phyloP scores from a whole-genome alignment of 192 early-diverging fungal genomes.

The Gaertneriomyces semiglobifer region DNA sequence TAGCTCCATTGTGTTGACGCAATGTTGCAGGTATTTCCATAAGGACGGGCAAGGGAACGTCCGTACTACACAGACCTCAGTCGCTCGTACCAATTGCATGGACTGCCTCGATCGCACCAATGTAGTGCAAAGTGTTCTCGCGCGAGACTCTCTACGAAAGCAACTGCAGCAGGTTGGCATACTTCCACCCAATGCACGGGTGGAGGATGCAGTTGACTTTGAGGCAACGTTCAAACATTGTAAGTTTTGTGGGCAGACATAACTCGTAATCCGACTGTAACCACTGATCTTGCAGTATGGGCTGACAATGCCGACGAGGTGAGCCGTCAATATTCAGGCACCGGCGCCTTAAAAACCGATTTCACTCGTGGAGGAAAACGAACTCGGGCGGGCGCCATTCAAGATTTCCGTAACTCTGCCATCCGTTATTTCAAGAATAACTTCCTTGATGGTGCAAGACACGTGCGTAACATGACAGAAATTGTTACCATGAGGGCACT shows the following conservation, averaged over 20 bases:
- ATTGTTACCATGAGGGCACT: not conserved
- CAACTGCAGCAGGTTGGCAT: slow-evolving; percentile 71
- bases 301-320: slow-evolving; percentile 97
- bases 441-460: slow-evolving; percentile 88
- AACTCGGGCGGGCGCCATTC: slow-evolving; percentile 72
- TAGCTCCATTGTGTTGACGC: not conserved
- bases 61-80: slow-evolving; percentile 62
- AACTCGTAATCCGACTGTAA: not conserved
- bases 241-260: slow-evolving; percentile 23
- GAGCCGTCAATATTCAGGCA: slow-evolving; percentile 88
- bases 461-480: slow-evolving; percentile 41
- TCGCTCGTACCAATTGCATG: slow-evolving; percentile 97
- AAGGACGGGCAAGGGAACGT: slow-evolving; percentile 39
- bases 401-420: slow-evolving; percentile 77
- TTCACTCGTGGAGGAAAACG: slow-evolving; percentile 94
- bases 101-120: slow-evolving; percentile 99
- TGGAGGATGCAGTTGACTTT: slow-evolving; percentile 65
- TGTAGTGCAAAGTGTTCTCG: slow-evolving; percentile 92
- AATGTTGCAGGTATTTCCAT: slow-evolving; percentile 53
- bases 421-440: slow-evolving; percentile 91
- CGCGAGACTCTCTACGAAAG: slow-evolving; percentile 63
- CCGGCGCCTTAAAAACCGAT: slow-evolving; percentile 96
- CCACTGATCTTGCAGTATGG: slow-evolving; percentile 65
- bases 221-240: slow-evolving; percentile 76
- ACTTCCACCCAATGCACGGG: slow-evolving; percentile 54